A percentile compares a stretch with the other conserved stretches of the same genome.
These are phyloP conservation scores for Albophoma yamanashiensis DNA, from an alignment of 2,329 filamentous ascomycete species.

Conservation along the genomic window DNA sequence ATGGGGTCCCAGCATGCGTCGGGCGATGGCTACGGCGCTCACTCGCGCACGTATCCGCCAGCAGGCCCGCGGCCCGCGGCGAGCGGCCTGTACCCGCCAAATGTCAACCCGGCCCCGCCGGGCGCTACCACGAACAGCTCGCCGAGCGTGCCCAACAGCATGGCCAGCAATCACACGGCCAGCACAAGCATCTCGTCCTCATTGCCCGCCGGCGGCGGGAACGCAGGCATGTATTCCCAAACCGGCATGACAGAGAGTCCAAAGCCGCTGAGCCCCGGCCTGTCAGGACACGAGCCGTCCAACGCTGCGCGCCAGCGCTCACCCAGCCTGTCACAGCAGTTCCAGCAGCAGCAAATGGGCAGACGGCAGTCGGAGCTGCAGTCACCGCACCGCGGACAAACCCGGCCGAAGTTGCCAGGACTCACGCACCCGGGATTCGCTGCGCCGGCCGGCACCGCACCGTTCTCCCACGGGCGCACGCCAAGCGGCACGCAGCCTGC, in stretches of 20 bases:
- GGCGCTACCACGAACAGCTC: constrained; percentile 45
- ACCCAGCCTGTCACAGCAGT: constrained; percentile 54
- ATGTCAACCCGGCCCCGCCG: constrained; percentile 39
- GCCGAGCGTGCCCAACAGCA: constrained; percentile 33
- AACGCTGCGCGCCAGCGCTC: constrained; percentile 47
- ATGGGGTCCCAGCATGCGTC: constrained; percentile 63
- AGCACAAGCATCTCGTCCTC: constrained; percentile 37
- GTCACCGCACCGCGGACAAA: constrained; percentile 37
- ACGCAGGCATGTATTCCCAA: constrained; percentile 57
- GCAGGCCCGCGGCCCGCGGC: constrained; percentile 41
- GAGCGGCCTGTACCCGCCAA: constrained; percentile 52
- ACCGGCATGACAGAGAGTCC: constrained; percentile 75
- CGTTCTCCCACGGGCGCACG: constrained; percentile 20
- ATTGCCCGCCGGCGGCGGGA: constrained; percentile 32
- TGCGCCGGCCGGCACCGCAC: constrained; percentile 14
- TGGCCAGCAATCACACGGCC: constrained; percentile 31
- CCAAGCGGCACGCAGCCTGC: constrained; percentile 40
- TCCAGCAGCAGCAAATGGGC: constrained; percentile 49
- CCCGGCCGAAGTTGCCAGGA: constrained; percentile 26
- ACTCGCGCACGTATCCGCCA: constrained; percentile 72
- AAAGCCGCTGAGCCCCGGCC: constrained; percentile 66
- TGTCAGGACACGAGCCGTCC: constrained; percentile 39
- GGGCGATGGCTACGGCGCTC: constrained; percentile 42
- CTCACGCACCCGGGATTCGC: constrained; percentile 25
- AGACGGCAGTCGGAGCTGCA: constrained; percentile 46